phyloP scores from a whole-genome alignment of 129 eudicot species.

The Flaveria trinervia region DNA sequence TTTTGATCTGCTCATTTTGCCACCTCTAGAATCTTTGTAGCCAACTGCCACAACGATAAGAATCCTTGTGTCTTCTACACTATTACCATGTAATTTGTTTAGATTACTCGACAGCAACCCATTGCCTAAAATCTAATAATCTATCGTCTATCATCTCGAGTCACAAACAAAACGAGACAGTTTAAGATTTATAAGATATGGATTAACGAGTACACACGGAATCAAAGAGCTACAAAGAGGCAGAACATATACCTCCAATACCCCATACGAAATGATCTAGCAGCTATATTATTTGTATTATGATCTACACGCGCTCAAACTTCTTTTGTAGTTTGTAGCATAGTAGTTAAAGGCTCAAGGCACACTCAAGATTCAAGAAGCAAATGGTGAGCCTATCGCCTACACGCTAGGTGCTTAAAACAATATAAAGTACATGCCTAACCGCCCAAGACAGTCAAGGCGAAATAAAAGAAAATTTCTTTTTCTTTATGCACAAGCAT shows the following conservation, averaged over 20 bases:
- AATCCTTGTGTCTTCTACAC: neutral
- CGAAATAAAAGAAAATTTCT: neutral
- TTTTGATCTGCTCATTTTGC: no score
- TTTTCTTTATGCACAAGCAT: neutral
- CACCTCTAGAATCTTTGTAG: neutral
- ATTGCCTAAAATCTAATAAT: constrained; percentile 7
- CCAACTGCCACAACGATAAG: neutral
- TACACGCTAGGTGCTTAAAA: no score
- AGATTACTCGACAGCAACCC: neutral
- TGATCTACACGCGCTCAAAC: no score
- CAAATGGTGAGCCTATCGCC: no score
- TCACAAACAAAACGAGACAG: neutral
- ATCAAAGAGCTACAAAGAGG: neutral
- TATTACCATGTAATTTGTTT: neutral
- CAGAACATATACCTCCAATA: neutral
- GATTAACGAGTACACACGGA: neutral
- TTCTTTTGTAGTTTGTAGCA: no score
- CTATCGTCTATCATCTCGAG: constrained; percentile 9
- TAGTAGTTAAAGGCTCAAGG: no score
- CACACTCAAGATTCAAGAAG: no score
- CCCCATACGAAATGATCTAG: neutral
- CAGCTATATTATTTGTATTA: no score
- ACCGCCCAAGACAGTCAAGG: no score
- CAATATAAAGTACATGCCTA: no score
- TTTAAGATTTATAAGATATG: neutral